Evolutionary conservation across 805 yeast species (phyloP).

Genomic region (Wickerhamiella alocasiicola): DNA sequence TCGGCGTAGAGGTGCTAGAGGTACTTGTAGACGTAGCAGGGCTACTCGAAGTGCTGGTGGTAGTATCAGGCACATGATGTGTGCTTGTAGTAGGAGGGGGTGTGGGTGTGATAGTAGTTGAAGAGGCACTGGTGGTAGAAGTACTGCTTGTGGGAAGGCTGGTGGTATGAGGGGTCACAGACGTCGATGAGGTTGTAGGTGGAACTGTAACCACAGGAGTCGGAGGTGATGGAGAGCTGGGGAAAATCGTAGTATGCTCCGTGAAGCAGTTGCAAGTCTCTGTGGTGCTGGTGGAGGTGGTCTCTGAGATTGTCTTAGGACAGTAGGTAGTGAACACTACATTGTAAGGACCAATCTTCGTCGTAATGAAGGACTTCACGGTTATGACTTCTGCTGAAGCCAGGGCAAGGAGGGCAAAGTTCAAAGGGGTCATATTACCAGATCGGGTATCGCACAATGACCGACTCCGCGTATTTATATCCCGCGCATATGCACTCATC

Average conservation of each 20-base stretch:
- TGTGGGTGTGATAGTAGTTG: background rate
- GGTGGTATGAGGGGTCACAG: too few species aligned
- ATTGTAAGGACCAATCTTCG: constrained; percentile 6
- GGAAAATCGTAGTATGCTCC: background rate
- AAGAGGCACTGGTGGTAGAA: background rate
- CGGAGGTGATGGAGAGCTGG: background rate
- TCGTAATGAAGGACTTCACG: constrained; percentile 3
- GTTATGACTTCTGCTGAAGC: constrained; percentile 9
- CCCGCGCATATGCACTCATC: background rate
- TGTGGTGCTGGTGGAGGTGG: background rate
- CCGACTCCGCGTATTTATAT: too few species aligned
- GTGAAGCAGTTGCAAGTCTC: background rate
- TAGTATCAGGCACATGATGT: too few species aligned
- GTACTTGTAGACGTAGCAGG: background rate
- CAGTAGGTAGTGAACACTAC: constrained; percentile 10
- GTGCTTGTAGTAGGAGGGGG: constrained; percentile 5
- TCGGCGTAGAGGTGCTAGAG: background rate
- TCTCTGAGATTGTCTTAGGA: background rate
- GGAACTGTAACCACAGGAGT: too few species aligned
- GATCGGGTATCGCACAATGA: constrained; percentile 2
- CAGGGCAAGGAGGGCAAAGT: background rate
- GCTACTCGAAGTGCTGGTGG: background rate
- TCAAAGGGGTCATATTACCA: background rate
- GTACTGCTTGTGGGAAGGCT: background rate
- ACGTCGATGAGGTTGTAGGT: too few species aligned